phyloP scores from a whole-genome alignment of 1,284 basidiomycete genomes.

The Trametes pubescens region DNA sequence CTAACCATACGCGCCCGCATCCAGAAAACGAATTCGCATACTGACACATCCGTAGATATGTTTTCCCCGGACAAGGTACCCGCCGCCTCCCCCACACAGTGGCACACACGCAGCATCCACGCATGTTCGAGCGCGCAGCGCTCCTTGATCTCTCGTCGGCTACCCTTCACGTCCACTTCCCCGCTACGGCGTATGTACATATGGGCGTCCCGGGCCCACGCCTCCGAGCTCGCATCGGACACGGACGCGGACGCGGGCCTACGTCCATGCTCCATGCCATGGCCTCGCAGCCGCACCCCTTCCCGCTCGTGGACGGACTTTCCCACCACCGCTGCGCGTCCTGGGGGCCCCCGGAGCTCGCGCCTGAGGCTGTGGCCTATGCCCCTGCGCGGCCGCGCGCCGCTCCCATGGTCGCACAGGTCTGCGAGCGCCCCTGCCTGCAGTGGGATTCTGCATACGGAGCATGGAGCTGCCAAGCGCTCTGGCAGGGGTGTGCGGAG shows the following conservation, averaged over 20 bases:
- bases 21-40: not conserved
- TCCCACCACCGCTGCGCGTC: conserved; percentile 1
- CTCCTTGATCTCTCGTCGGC: not conserved
- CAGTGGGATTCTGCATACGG: not conserved
- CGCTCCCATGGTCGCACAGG: conserved; percentile 1
- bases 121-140: not conserved
- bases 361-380: conserved; percentile 3
- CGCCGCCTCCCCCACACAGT: not conserved
- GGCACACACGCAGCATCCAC: not conserved
- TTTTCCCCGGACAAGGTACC: not conserved
- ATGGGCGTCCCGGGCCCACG: not conserved
- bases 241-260: no score
- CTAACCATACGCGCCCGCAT: conserved; percentile 1
- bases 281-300: not conserved
- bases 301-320: conserved; percentile 9
- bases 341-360: conserved; percentile 6
- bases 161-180: not conserved
- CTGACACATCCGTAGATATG: not conserved
- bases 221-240: not conserved
- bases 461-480: not conserved
- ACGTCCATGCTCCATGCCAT: not conserved
- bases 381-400: not conserved
- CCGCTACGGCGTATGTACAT: not conserved
- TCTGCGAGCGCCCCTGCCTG: not conserved
- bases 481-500: not conserved